Base-by-base conservation (phyloP, 1,284 basidiomycete genomes). In the Malassezia restricta region DNA sequence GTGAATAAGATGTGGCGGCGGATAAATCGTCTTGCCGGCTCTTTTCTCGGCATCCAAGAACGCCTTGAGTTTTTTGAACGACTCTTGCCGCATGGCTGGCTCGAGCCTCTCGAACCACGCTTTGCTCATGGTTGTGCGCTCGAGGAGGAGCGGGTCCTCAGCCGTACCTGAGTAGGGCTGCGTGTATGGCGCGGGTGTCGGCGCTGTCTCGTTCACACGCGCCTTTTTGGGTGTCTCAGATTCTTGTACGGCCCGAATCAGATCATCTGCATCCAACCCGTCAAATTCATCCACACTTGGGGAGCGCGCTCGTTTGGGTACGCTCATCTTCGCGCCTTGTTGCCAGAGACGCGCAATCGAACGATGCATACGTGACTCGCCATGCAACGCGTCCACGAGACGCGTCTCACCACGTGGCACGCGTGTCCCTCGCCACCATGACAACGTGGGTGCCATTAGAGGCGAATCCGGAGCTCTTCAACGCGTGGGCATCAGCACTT, bases 401-500 rank as follows among this genome's bases (percentile, higher is more conserved):
- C 44, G 44, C 44, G 44, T 47, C 44, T 20, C 44, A 35, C n/a
- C 32, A 28, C 35, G 44, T 24, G 20, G 20, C 20, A 24, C 20
- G 20, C 20, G 20, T 4, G 20, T 24, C 20, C 20, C 33, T 35
- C 5, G 15, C 33, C 11, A 35, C 33, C 11, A 35, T 35, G 33
- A 53, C 49, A 30, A 28, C 47, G 48, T 74, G 72, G 72, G 66
- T 74, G 1, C 72, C 72, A 9, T 57, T 74, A 37, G 72, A 74
- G 47, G 66, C 71, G 28, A 72, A 74, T 47, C 72, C 72, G 3
- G 72, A 69, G 43, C 61, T 73, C 35, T 73, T 71, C 56, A 64
- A 56, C 32, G 42, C 41, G 30, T 73, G 68, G 68, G 62, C 63
- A 40, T 38, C 51, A 3, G 49, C 42, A 11, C 61, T 73, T 49